Conservation (phyloP, 306 rosid genomes). For the Astragalus glycyphyllos region DNA sequence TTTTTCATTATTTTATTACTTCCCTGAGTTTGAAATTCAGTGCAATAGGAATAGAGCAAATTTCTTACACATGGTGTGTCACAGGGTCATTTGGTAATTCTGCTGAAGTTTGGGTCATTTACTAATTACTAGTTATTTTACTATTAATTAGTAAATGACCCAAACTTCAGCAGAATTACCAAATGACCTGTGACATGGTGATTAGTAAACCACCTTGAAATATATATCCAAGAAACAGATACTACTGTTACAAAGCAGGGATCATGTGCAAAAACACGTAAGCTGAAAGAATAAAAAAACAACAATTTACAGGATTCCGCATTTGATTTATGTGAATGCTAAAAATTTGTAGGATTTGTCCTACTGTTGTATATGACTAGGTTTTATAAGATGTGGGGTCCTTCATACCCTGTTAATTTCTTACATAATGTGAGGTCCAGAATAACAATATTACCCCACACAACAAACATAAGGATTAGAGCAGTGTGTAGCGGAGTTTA, state of each 20-base stretch:
- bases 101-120: too few relatives aligned
- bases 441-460: slow-evolving; percentile 20
- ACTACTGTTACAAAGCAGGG: slow-evolving; percentile 25
- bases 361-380: neutral
- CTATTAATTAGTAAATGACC: too few relatives aligned
- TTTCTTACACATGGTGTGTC: neutral
- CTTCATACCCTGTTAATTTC: slow-evolving; percentile 33
- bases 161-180: too few relatives aligned
- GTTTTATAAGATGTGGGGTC: slow-evolving; percentile 23
- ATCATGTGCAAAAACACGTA: neutral
- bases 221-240: slow-evolving; percentile 11
- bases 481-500: slow-evolving; percentile 13
- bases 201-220: neutral
- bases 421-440: slow-evolving; percentile 16
- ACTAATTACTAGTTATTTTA: too few relatives aligned
- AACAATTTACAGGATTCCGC: slow-evolving; percentile 14
- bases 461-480: slow-evolving; percentile 35
- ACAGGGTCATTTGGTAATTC: too few relatives aligned
- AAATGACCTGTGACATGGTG: too few relatives aligned
- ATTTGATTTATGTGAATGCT: neutral
- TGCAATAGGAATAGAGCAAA: slow-evolving; percentile 6
- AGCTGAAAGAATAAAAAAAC: slow-evolving; percentile 9
- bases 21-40: neutral
- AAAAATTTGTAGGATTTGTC: slow-evolving; percentile 14
- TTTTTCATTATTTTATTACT: slow-evolving; percentile 1